Base-by-base conservation (phyloP, 331 rosid genomes). In the Arachis monticola region DNA sequence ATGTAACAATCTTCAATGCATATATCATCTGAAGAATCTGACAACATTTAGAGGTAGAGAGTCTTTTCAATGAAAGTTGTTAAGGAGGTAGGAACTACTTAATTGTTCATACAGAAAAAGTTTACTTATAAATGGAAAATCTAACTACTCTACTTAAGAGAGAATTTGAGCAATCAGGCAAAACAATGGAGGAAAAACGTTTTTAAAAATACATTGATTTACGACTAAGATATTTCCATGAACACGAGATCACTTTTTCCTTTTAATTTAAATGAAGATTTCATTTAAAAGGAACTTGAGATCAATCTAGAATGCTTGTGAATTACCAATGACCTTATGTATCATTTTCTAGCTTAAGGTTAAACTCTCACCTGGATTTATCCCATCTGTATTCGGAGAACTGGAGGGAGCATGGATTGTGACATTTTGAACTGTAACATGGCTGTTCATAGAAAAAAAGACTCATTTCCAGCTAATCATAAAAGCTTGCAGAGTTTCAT, bases 1-100 rank as follows among this genome's bases (percentile, higher is more conserved):
- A 91, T 91, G 79, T 88, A 87, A 72, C 93, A 91, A 79, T 87
- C 96, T 73, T 91, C 92, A 65, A 91, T 91, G 86, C 90, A 88
- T 64, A 91, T 89, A 69, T 87, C 61, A 46, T 87, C 84, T 17
- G 89, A 85, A 75, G 96, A 91, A 79, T 88, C 96, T 91, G 88
- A 64, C 76, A 11, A 74, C 72, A 71, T 72, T 30, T 60, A 69
- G 72, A 72, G 66, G 52, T 32, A 44, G 17, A 57, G 13, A 64
- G 41, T 73, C 1, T 5, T 60, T 35, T 45, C 14, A 56, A 53
- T 62, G 52, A 65, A 77, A 46, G 7, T 58, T 10, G 53, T 4
- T 7, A 48, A 61, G 45, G 52, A n/a, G 40, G 55, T 47, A 57
- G 14, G 22, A 27, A 10, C 13, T 5, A 8, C 14, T 55, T 52